Evolutionary conservation across 208 protist species (phyloP).

Genomic region (Leishmania aethiopica): DNA sequence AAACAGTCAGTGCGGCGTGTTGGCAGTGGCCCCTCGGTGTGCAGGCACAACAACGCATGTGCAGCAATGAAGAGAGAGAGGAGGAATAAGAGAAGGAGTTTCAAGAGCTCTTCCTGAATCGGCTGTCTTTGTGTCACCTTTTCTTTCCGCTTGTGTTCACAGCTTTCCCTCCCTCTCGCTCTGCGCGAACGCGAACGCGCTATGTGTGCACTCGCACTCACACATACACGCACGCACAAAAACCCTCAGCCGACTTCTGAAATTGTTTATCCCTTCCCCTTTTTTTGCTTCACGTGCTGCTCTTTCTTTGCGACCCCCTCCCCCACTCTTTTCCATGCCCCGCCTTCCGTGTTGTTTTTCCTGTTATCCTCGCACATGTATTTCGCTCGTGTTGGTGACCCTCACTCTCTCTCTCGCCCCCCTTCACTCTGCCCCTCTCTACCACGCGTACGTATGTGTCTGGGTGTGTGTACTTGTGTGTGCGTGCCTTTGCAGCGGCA

Average conservation of each 20-base stretch:
- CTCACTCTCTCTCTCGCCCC: not conserved
- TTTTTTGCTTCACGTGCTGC: not conserved
- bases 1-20: not conserved
- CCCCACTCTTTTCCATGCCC: too few species aligned
- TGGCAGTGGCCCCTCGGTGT: not conserved
- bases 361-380: not conserved
- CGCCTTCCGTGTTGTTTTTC: too few species aligned
- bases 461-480: not conserved
- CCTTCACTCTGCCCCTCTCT: not conserved
- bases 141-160: not conserved
- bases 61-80: not conserved
- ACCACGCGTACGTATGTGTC: not conserved
- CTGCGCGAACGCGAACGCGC: not conserved
- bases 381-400: not conserved
- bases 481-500: not conserved
- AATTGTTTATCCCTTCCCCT: too few species aligned
- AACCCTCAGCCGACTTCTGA: too few species aligned
- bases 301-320: too few species aligned
- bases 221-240: too few species aligned
- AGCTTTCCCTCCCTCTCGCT: not conserved
- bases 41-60: not conserved
- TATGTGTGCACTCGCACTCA: not conserved
- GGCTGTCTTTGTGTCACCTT: not conserved
- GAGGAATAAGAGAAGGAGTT: not conserved
- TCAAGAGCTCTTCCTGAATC: not conserved